Evolutionary conservation across 371 early-diverging fungal genomes (phyloP).

Genomic region (Apophysomyces trapeziformis): DNA sequence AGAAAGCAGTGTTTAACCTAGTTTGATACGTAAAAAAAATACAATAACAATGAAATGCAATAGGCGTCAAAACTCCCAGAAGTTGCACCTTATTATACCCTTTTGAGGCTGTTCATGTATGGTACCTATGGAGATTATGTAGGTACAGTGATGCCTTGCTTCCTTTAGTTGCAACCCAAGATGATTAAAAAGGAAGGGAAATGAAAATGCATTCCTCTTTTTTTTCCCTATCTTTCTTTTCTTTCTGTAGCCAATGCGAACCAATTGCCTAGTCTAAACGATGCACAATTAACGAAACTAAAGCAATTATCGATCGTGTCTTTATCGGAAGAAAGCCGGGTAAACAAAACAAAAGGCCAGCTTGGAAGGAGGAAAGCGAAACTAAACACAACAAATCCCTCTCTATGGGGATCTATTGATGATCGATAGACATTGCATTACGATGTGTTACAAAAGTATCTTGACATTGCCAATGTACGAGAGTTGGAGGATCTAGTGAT

Average conservation of each 20-base stretch:
- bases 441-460: constrained; percentile 59
- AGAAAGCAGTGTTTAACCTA: too few relatives aligned
- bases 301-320: constrained; percentile 80
- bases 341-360: constrained; percentile 31
- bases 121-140: constrained; percentile 81
- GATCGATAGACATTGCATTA: constrained; percentile 64
- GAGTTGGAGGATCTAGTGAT: constrained; percentile 87
- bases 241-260: constrained; percentile 44
- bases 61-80: constrained; percentile 67
- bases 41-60: too few relatives aligned
- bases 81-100: constrained; percentile 58
- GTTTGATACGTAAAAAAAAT: too few relatives aligned
- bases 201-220: too few relatives aligned
- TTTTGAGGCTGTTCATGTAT: constrained; percentile 77
- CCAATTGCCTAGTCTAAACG: constrained; percentile 65
- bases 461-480: constrained; percentile 76
- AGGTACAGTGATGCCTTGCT: constrained; percentile 46
- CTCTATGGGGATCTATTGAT: background rate
- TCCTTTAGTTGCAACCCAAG: background rate
- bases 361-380: background rate
- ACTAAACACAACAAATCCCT: background rate
- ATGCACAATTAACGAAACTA: constrained; percentile 69
- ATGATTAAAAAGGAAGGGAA: background rate
- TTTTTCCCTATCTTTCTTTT: background rate
- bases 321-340: constrained; percentile 66